Base-by-base conservation (phyloP, 2,329 filamentous ascomycete genomes). In the Stachybotrys chlorohalonatus region DNA sequence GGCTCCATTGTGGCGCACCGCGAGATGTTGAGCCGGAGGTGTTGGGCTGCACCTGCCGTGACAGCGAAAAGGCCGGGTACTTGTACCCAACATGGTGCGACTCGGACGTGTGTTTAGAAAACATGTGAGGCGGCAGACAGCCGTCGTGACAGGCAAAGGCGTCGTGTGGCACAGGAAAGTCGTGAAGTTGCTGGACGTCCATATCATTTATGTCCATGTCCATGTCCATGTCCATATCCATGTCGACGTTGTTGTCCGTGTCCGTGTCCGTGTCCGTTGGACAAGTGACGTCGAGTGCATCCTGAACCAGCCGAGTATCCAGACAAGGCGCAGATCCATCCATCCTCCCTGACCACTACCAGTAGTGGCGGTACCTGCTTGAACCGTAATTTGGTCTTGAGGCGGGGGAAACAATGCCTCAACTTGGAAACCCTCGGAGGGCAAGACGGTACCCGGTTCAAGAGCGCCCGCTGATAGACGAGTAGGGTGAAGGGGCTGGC, bases 281-380 rank as follows among this genome's bases (percentile, higher is more conserved):
- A 52, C 52, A 52, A 55, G 54, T 54, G 49, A 53, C 55, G 53
- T 59, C 36, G 36, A 5, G 13, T 42, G 36, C 36, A 5, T 42
- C 36, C 36, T 42, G 9, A 13, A 13, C 36, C 36, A 42, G 36
- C 36, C 36, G 36, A 2, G 8, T 13, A 5, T 66, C 66, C 31
- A 70, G 62, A 57, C 68, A 71, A 31, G 64, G 8, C 13, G 3
- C 36, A 13, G 36, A 42, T 13, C 9, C 36, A 9, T 42, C 36
- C 36, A 42, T 42, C 13, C 36, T 13, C 9, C 36, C 36, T 42
- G 13, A 13, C 36, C 36, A 13, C 24, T 24, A 24, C 24, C 24
- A 24, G 24, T 24, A 24, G 24, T 24, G 24, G 24, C 24, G 24
- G 24, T 24, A 24, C 24, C 24, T 24, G 24, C 24, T 24, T 24